Base-by-base conservation (phyloP, 768 basidiomycete genomes). In the Leccinum variicolor region DNA sequence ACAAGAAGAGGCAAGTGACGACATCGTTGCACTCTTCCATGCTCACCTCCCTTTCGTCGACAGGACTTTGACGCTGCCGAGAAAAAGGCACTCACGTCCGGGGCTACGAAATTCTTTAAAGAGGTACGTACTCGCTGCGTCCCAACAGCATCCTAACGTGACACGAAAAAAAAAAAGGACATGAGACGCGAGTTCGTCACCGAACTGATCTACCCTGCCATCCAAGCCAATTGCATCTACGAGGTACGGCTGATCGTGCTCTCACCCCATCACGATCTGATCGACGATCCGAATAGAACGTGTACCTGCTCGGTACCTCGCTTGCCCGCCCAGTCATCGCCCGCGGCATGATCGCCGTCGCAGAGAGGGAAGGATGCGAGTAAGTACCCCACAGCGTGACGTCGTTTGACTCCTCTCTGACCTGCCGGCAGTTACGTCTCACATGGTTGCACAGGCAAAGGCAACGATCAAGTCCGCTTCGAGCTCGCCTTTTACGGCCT, bases 211-310 rank as follows among this genome's bases (percentile, higher is more conserved):
- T 98, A 96, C 75, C 97, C 97, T 25, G 96, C 97, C 46, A 86
- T 99, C 14, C 97, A 99, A 76, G 94, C 93, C 59, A 99, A 99
- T 76, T 90, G 89, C 76, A 98, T 98, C 76, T 99, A 99, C 76
- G 97, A 99, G 81, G 93, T 90, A 36, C 29, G 76, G 64, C 13
- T 51, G 53, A 8, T 25, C 7, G 11, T 14, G 19, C 6, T 0
- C 8, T 21, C 11, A 6, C 26, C 15, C 17, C 8, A 52, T 55
- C 55, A n/a, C 13, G 23, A 54, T 58, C 51, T 59, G 33, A 55
- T 17, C 2, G 4, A 33, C 6, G 6, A 10, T 41, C 41, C 21
- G 34, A 2, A 7, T 55, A 94, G 90, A 92, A 92, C 67, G 92
- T 98, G 54, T 99, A 98, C 77, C 89, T 98, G 31, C 88, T 98